Base-by-base conservation (phyloP, 495 filamentous ascomycete genomes). In the Penicillium pulvis region DNA sequence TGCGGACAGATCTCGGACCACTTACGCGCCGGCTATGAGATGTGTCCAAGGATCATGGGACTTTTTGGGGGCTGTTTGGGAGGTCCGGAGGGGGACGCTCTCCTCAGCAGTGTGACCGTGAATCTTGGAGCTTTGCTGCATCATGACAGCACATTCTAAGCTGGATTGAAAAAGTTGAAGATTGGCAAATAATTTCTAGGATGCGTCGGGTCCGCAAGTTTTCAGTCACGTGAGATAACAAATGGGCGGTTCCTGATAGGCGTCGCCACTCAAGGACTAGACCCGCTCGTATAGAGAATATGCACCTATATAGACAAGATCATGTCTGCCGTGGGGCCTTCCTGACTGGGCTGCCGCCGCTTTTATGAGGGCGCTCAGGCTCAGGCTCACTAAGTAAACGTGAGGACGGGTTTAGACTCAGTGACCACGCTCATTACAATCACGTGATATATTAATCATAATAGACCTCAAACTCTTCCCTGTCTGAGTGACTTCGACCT, bases 1-100 rank as follows among this genome's bases (percentile, higher is more conserved):
- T 14, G 39, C 19, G 23, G 26, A 28, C 16, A 17, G 24, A 49
- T 17, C 12, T 49, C 46, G 41, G 53, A 42, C 14, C n/a, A 77
- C 85, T 72, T 81, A 93, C 91, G 87, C 92, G 79, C 92, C 92
- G 33, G 92, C 92, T 57, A 95, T 81, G 56, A 95, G 83, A 77
- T 94, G 91, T 57, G 89, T 85, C 90, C 89, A 94, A 23, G 74
- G 62, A n/a, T 58, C 59, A 23, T 62, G 61, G 17, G 58, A 39
- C 55, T 67, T 67, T 24, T 67, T 69, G 7, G 53, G 50, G 23
- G 56, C 20, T 12, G 44, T 30, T 14, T 51, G 43, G 24, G 58
- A 47, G 46, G 55, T 17, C 58, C 57, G 56, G 17, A 56, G 16
- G 2, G 58, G 46, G 30, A 52, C 28, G 24, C 51, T 53, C 48